These are phyloP conservation scores for Hibiscus trionum DNA, from an alignment of 345 rosid genomes.

Conservation along the genomic window DNA sequence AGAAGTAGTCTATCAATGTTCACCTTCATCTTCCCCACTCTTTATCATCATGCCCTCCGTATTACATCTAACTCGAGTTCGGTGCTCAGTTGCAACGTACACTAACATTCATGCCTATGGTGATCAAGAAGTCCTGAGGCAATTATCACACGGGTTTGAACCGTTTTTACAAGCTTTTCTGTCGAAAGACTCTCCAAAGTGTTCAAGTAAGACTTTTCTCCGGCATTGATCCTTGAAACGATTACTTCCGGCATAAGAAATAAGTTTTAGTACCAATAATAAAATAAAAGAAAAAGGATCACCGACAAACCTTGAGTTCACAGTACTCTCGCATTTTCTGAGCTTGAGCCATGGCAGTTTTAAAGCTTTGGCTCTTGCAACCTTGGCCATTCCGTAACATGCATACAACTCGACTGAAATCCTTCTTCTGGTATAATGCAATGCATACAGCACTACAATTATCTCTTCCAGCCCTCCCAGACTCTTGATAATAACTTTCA, in stretches of 20 bases:
- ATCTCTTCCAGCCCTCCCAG: slow-evolving; percentile 91
- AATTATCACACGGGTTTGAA: slow-evolving; percentile 67
- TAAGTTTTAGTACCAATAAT: background rate
- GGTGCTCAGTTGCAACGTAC: background rate
- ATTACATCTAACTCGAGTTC: background rate
- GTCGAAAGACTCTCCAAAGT: slow-evolving; percentile 77
- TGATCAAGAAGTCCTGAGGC: slow-evolving; percentile 42
- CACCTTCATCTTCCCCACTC: background rate
- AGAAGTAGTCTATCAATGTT: background rate
- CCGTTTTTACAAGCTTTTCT: slow-evolving; percentile 51
- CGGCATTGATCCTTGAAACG: slow-evolving; percentile 54
- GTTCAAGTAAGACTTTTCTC: slow-evolving; percentile 62
- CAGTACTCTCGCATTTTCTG: slow-evolving; percentile 85
- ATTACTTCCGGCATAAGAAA: slow-evolving; percentile 2
- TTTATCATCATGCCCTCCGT: background rate
- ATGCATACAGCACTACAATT: slow-evolving; percentile 56
- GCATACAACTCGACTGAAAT: slow-evolving; percentile 84
- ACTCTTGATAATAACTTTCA: slow-evolving; percentile 94
- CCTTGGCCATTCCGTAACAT: slow-evolving; percentile 80
- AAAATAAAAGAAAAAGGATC: background rate
- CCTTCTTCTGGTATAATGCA: slow-evolving; percentile 83
- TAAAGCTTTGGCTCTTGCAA: slow-evolving; percentile 56
- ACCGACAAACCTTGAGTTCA: slow-evolving; percentile 58
- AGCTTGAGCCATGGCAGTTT: slow-evolving; percentile 76
- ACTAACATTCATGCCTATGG: slow-evolving; percentile 3